A percentile compares a stretch with the other conserved stretches of the same genome.
Evolutionary conservation across 192 early-diverging fungal genomes (phyloP).

Genomic region (Pecoramyces ruminantium): DNA sequence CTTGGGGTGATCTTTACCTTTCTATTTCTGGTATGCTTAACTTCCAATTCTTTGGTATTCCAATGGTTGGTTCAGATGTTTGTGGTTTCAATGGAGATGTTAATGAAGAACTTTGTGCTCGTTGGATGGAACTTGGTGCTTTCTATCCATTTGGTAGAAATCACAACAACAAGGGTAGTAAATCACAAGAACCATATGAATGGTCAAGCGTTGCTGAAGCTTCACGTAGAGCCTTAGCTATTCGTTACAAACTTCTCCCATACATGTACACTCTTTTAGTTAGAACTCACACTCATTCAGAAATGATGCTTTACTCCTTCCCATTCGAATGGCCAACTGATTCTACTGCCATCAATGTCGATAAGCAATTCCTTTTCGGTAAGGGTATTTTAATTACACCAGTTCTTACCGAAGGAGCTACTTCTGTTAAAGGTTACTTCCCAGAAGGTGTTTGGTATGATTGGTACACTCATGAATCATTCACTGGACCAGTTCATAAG

Average conservation of each 20-base stretch:
- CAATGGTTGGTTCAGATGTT: slow-evolving; percentile 50
- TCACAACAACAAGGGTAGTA: slow-evolving; percentile 24
- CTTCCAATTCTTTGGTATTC: slow-evolving; percentile 54
- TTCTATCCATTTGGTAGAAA: slow-evolving; percentile 45
- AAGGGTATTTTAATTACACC: slow-evolving; percentile 36
- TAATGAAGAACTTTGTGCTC: slow-evolving; percentile 40
- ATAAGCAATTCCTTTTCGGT: slow-evolving; percentile 43
- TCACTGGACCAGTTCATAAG: slow-evolving; percentile 3
- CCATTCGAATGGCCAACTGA: slow-evolving; percentile 20
- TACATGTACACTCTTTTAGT: slow-evolving; percentile 41
- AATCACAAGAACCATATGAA: slow-evolving; percentile 40
- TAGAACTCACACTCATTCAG: slow-evolving; percentile 5
- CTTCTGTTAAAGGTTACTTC: slow-evolving; percentile 38
- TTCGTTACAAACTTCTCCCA: slow-evolving; percentile 40
- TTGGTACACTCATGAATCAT: slow-evolving; percentile 17
- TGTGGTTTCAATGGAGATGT: slow-evolving; percentile 45
- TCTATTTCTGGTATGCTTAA: slow-evolving; percentile 42
- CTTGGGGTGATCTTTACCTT: slow-evolving; percentile 29
- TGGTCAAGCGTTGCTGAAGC: slow-evolving; percentile 37
- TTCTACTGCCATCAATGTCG: slow-evolving; percentile 14
- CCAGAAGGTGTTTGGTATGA: slow-evolving; percentile 47
- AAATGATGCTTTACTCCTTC: not conserved
- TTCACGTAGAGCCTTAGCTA: slow-evolving; percentile 21
- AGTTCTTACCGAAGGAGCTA: slow-evolving; percentile 21
- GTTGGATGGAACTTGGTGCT: slow-evolving; percentile 45